Evolutionary conservation across 2,329 filamentous ascomycete species (phyloP).

Genomic region (Tolypocladium endophyticum): DNA sequence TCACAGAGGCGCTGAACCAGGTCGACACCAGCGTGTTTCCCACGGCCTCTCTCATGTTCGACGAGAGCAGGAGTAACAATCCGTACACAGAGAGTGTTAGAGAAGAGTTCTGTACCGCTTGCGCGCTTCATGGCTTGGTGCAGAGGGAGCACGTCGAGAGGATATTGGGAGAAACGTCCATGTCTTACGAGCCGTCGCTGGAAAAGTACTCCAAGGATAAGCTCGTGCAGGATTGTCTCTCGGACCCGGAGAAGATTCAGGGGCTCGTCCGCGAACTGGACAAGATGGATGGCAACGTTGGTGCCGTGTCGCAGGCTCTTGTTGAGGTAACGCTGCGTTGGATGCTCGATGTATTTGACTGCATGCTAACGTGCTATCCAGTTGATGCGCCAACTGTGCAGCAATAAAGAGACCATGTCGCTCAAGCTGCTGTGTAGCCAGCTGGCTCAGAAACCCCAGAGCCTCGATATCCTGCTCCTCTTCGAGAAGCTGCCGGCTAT

Average conservation of each 20-base stretch:
- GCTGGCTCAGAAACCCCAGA: conserved; percentile 61
- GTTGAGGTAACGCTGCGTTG: conserved; percentile 44
- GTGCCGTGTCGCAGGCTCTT: conserved; percentile 70
- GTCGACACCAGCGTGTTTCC: conserved; percentile 71
- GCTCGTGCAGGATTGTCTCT: conserved; percentile 66
- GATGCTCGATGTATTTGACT: too few species aligned
- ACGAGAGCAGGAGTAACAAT: conserved; percentile 45
- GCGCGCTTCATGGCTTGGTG: conserved; percentile 78
- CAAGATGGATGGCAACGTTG: conserved; percentile 83
- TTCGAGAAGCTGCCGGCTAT: conserved; percentile 63
- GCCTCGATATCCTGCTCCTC: conserved; percentile 64
- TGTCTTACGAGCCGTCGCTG: conserved; percentile 64
- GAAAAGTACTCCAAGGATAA: conserved; percentile 69
- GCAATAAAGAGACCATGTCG: conserved; percentile 68
- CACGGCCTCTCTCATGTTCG: conserved; percentile 48
- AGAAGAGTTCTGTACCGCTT: conserved; percentile 79
- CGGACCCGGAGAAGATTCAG: conserved; percentile 65
- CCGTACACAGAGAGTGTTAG: conserved; percentile 48
- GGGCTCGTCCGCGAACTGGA: conserved; percentile 74
- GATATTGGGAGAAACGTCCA: conserved; percentile 74
- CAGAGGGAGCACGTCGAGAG: conserved; percentile 66
- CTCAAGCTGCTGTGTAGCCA: conserved; percentile 63
- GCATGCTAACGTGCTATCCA: conserved; percentile 14
- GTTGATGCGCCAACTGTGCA: conserved; percentile 60
- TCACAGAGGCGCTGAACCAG: conserved; percentile 63